These are phyloP conservation scores for Rauvolfia tetraphylla DNA, from an alignment of 257 asterid species.

Conservation along the genomic window DNA sequence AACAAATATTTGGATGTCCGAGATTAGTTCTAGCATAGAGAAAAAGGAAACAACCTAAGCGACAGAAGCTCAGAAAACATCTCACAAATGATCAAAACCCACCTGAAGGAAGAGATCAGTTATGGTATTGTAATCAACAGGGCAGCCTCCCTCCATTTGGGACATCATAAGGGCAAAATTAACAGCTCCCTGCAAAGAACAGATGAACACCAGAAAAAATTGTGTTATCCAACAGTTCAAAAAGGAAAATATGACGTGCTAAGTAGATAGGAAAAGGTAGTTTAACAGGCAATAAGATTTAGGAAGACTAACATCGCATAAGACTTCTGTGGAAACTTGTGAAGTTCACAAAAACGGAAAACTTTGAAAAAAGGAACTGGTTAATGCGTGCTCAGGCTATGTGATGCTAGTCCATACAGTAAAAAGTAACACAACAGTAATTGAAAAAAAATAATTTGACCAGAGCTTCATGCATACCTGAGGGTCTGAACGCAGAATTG, in stretches of 20 bases:
- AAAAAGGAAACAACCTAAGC: not conserved
- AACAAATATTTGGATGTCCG: not conserved
- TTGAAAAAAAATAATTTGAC: not conserved
- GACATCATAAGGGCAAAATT: conserved; percentile 99
- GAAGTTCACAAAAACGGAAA: not conserved
- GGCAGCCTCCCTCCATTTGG: conserved; percentile 99
- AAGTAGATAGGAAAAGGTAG: not conserved
- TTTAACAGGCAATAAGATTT: not conserved
- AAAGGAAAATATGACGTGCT: not conserved
- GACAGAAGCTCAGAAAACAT: not conserved
- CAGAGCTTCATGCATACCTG: conserved; percentile 52
- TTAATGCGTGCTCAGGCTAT: not conserved
- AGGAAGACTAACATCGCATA: not conserved
- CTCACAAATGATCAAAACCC: conserved; percentile 15
- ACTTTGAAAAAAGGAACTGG: not conserved
- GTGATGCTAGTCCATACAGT: not conserved
- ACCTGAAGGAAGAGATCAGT: conserved; percentile 99
- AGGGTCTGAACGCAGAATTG: conserved; percentile 96
- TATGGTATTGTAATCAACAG: conserved; percentile 95
- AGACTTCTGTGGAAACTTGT: not conserved
- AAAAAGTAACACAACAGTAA: not conserved
- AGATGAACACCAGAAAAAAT: conserved; percentile 11
- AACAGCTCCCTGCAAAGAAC: conserved; percentile 85
- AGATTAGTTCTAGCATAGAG: not conserved
- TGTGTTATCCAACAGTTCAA: not conserved